These are phyloP conservation scores for Pilasporangium apinafurcum DNA, from an alignment of 352 stramenopile genomes.

Conservation along the genomic window DNA sequence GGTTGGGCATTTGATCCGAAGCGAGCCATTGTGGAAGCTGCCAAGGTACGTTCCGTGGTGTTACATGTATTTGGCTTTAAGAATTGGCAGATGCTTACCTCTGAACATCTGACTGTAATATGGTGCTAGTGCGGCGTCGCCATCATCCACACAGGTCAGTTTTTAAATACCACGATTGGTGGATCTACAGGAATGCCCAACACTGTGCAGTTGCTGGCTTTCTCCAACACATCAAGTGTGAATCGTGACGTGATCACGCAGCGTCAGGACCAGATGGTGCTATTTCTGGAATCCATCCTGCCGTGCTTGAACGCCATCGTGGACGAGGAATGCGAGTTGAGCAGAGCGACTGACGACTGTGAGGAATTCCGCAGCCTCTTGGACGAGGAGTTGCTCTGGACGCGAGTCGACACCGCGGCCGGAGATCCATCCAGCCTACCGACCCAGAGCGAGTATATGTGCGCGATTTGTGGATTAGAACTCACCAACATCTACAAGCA, in stretches of 20 bases:
- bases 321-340: slow-evolving; percentile 64
- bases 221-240: slow-evolving; percentile 24
- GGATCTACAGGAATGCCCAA: slow-evolving; percentile 19
- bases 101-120: not conserved
- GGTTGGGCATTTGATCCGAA: slow-evolving; percentile 68
- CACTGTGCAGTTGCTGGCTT: slow-evolving; percentile 42
- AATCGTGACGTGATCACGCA: slow-evolving; percentile 51
- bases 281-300: slow-evolving; percentile 77
- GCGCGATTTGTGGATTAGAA: slow-evolving; percentile 60
- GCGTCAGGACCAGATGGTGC: slow-evolving; percentile 72
- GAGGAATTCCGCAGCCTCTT: slow-evolving; percentile 71
- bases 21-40: slow-evolving; percentile 68
- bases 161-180: slow-evolving; percentile 43
- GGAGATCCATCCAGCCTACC: slow-evolving; percentile 7
- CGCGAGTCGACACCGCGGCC: slow-evolving; percentile 39
- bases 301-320: slow-evolving; percentile 74
- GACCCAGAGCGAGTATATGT: slow-evolving; percentile 43
- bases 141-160: slow-evolving; percentile 69
- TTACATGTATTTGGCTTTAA: not conserved
- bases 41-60: slow-evolving; percentile 28
- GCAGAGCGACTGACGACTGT: slow-evolving; percentile 58
- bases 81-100: not conserved
- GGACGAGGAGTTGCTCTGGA: slow-evolving; percentile 70
- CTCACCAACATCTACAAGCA: slow-evolving; percentile 86
- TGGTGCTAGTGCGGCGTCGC: slow-evolving; percentile 34